Conservation (phyloP, 1,284 basidiomycete genomes). For the Moesziomyces sp. region DNA sequence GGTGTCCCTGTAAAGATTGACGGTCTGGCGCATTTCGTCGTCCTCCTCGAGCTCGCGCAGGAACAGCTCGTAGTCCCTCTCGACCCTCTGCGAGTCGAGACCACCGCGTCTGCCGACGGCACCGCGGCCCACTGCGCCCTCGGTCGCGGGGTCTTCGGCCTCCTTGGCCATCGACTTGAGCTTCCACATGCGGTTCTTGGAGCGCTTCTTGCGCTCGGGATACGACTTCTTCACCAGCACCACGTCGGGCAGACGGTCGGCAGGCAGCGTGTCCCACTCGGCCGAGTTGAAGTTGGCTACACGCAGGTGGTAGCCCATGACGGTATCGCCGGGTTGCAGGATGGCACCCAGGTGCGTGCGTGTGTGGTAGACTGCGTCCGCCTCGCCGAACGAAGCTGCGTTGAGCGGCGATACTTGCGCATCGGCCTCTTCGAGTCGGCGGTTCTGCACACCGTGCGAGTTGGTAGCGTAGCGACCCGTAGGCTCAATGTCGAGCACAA, state of each 20-base stretch:
- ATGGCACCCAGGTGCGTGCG: conserved; percentile 95
- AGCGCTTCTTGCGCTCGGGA: conserved; percentile 92
- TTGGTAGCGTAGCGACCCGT: conserved; percentile 62
- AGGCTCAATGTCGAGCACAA: conserved; percentile 90
- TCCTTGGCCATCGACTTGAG: conserved; percentile 94
- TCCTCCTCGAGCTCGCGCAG: conserved; percentile 95
- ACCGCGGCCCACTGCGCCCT: conserved; percentile 74
- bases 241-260: conserved; percentile 83
- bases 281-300: conserved; percentile 93
- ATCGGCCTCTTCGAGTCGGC: conserved; percentile 74
- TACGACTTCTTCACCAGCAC: conserved; percentile 95
- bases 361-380: conserved; percentile 89
- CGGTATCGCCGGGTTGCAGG: conserved; percentile 93
- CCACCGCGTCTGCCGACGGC: conserved; percentile 90
- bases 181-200: conserved; percentile 84
- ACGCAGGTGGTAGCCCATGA: conserved; percentile 87
- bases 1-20: conserved; percentile 85
- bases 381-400: conserved; percentile 73
- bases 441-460: conserved; percentile 46
- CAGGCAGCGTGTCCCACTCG: conserved; percentile 78
- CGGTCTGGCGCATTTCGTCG: conserved; percentile 85
- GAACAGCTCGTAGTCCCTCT: conserved; percentile 96
- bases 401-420: conserved; percentile 90
- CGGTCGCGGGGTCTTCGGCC: conserved; percentile 72
- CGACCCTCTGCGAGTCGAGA: conserved; percentile 90